Evolutionary conservation across 2,329 filamentous ascomycete species (phyloP), one percentile per base, ranked within the genome.

Genomic region (Scolecobasidium constrictum): DNA sequence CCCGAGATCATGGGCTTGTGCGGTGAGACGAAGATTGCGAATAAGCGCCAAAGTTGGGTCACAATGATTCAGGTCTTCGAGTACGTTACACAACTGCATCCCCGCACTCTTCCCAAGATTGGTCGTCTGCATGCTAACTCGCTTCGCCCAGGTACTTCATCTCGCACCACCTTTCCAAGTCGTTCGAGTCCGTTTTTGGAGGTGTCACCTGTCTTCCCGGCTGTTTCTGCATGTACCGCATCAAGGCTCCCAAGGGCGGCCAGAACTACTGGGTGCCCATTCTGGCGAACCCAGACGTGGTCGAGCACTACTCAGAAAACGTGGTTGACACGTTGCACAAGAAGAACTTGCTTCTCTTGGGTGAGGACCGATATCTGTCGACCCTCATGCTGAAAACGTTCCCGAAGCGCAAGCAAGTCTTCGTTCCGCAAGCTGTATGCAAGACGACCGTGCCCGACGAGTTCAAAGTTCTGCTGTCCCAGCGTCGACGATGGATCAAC

Each of bases 241-340:
- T 98, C 76, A 98, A 98, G 67, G 85, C 92, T 21, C 93, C 92
- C 47, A 98, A 98, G 68, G 92, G 92, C 50, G 90, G 84, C 19
- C 87, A 96, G 61, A 96, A 98, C 69, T 98, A 96, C 68, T 98
- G 92, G 92, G 92, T 98, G 18, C 92, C 92, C 5, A 96, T 98
- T 56, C 75, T 98, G 50, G 92, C 92, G 53, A 98, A 98, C 61
- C 93, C 93, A 3, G 93, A 98, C 57, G 85, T 98, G 35, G 93
- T 98, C 37, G 92, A 98, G 66, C 92, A 98, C 65, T 98, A 98
- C 64, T 96, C 92, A 1, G 92, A 98, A 64, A 98, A 98, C 54
- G 88, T 98, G 42, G 92, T 98, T 34, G 92, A 98, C 61, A 98
- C 92, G 15, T 70, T 98, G 51, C 92, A 98, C 72, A 93, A 92